phyloP scores from a whole-genome alignment of 805 yeast genomes.

The Myxozyma vanderwaltii region DNA sequence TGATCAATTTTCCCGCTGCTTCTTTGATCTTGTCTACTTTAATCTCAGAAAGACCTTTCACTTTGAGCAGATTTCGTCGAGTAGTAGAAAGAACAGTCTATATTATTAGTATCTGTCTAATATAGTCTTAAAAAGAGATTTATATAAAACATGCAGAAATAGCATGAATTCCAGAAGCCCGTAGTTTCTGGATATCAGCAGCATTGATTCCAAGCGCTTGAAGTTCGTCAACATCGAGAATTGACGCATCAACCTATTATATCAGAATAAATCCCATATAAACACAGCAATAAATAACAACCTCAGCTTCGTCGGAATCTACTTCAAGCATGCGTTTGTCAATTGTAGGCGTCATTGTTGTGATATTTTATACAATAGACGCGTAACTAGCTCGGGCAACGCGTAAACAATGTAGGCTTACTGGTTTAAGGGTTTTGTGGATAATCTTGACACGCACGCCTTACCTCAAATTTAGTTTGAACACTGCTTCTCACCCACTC shows the following conservation, averaged over 20 bases:
- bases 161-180: slow-evolving; percentile 67
- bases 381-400: background rate
- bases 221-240: slow-evolving; percentile 35
- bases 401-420: background rate
- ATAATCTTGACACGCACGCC: slow-evolving; percentile 3
- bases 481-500: background rate
- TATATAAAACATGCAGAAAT: slow-evolving; percentile 54
- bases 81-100: slow-evolving; percentile 61
- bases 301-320: slow-evolving; percentile 4
- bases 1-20: slow-evolving; percentile 67
- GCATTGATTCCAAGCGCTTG: slow-evolving; percentile 58
- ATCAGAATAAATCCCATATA: background rate
- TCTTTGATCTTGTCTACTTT: slow-evolving; percentile 76
- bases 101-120: too few relatives aligned
- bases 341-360: slow-evolving; percentile 11
- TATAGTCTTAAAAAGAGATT: slow-evolving; percentile 27
- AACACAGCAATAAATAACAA: background rate
- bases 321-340: slow-evolving; percentile 15
- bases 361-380: background rate
- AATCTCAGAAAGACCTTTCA: slow-evolving; percentile 73
- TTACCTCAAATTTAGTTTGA: too few relatives aligned
- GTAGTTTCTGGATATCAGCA: slow-evolving; percentile 70
- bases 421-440: background rate
- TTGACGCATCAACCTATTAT: slow-evolving; percentile 15
- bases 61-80: slow-evolving; percentile 61